phyloP scores from a whole-genome alignment of 495 filamentous ascomycete species.

The Penicillium odoratum region DNA sequence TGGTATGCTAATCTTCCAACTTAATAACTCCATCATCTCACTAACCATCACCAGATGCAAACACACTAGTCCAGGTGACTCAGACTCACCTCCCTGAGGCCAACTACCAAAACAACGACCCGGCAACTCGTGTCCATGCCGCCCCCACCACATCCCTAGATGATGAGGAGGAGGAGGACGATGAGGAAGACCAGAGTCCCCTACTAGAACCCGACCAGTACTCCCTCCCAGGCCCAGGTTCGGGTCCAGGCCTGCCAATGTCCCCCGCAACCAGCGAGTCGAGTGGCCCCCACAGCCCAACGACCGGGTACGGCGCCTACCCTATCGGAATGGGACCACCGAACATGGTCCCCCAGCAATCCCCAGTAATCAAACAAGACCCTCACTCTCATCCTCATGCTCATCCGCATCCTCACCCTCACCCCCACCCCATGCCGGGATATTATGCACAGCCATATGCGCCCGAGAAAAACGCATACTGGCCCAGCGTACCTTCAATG shows the following conservation, averaged over 20 bases:
- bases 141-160: slow-evolving; percentile 7
- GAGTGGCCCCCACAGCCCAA: slow-evolving; percentile 17
- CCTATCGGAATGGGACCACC: slow-evolving; percentile 10
- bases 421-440: slow-evolving; percentile 13
- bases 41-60: slow-evolving; percentile 17
- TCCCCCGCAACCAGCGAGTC: slow-evolving; percentile 28
- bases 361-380: slow-evolving; percentile 8
- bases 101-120: slow-evolving; percentile 16
- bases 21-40: background rate
- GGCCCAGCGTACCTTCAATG: slow-evolving; percentile 17
- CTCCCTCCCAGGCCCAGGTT: background rate
- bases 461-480: slow-evolving; percentile 20
- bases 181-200: background rate
- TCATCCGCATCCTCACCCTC: background rate
- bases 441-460: slow-evolving; percentile 21
- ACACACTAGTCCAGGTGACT: slow-evolving; percentile 21
- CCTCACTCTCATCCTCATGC: background rate
- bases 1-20: slow-evolving; percentile 42
- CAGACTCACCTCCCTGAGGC: slow-evolving; percentile 28
- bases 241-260: slow-evolving; percentile 11
- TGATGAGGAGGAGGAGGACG: slow-evolving; percentile 2
- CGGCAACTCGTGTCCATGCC: slow-evolving; percentile 9
- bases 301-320: slow-evolving; percentile 15
- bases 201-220: slow-evolving; percentile 4
- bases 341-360: slow-evolving; percentile 14